A percentile compares a stretch with the other conserved stretches of the same genome.
Evolutionary conservation across 768 basidiomycete genomes (phyloP).

Genomic region (Xerocomus spinulosus): DNA sequence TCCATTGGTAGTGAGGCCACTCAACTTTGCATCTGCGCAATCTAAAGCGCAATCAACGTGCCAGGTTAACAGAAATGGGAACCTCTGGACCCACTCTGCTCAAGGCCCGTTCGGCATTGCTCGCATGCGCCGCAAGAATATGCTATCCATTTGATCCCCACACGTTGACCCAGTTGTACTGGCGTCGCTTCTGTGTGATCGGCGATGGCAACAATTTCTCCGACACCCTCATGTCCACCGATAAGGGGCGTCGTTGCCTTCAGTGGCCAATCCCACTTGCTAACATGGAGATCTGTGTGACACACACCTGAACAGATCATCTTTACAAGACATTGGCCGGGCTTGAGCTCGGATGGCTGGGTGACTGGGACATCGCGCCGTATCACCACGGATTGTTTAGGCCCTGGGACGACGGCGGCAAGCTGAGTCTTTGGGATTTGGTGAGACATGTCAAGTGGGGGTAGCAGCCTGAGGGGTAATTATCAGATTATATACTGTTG

Average conservation of each 20-base stretch:
- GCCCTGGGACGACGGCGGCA: slow-evolving; percentile 36
- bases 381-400: slow-evolving; percentile 31
- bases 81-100: slow-evolving; percentile 76
- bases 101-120: slow-evolving; percentile 68
- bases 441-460: background rate
- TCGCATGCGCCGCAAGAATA: slow-evolving; percentile 73
- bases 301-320: slow-evolving; percentile 79
- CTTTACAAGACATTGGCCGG: slow-evolving; percentile 73
- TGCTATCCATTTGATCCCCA: slow-evolving; percentile 82
- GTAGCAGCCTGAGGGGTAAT: too few relatives aligned
- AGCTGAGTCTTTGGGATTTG: slow-evolving; percentile 39
- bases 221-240: slow-evolving; percentile 85
- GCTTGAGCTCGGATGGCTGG: slow-evolving; percentile 49
- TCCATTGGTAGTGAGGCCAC: slow-evolving; percentile 74
- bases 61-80: background rate
- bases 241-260: slow-evolving; percentile 61
- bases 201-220: slow-evolving; percentile 76
- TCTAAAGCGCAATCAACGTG: slow-evolving; percentile 31
- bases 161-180: slow-evolving; percentile 72
- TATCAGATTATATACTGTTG: too few relatives aligned
- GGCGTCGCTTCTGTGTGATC: slow-evolving; percentile 52
- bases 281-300: slow-evolving; percentile 79
- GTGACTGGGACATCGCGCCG: slow-evolving; percentile 51
- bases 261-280: slow-evolving; percentile 76
- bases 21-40: slow-evolving; percentile 54